Conservation (phyloP, 768 basidiomycete species). For the Tubosaeta sp. region DNA sequence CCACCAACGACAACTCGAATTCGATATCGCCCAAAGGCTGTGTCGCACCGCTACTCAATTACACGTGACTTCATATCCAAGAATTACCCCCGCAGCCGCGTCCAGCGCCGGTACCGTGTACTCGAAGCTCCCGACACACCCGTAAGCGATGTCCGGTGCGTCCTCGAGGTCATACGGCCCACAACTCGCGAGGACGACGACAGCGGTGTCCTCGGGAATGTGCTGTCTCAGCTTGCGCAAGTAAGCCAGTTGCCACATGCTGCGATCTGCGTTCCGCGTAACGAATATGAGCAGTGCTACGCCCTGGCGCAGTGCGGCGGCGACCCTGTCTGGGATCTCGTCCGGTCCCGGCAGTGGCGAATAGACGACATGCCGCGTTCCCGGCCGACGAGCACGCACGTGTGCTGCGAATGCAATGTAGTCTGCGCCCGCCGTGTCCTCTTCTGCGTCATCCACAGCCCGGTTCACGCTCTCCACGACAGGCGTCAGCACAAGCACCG, state of each 20-base stretch:
- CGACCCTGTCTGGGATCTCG: neutral
- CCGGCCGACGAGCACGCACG: constrained; percentile 29
- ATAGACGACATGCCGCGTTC: constrained; percentile 48
- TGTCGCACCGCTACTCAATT: constrained; percentile 12
- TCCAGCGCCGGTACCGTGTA: constrained; percentile 51
- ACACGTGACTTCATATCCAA: constrained; percentile 20
- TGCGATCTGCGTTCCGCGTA: constrained; percentile 52
- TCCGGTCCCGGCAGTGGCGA: constrained; percentile 6
- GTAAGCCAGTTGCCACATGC: constrained; percentile 48
- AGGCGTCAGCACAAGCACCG: constrained; percentile 52
- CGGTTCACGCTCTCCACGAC: too few relatives aligned
- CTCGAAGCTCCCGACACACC: constrained; percentile 55
- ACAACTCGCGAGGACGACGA: constrained; percentile 57
- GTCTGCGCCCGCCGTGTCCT: constrained; percentile 33
- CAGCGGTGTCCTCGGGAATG: constrained; percentile 21
- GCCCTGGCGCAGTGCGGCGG: neutral
- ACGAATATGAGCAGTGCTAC: constrained; percentile 40
- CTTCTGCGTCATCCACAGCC: too few relatives aligned
- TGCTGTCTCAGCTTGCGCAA: constrained; percentile 29
- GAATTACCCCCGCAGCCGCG: constrained; percentile 34
- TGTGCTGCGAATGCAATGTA: constrained; percentile 47
- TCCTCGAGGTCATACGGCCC: constrained; percentile 59
- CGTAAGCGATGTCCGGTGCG: constrained; percentile 22
- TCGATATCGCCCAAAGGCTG: constrained; percentile 21
- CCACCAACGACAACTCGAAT: neutral